Base-by-base conservation (phyloP, 768 basidiomycete species). In the Calocybe indica region DNA sequence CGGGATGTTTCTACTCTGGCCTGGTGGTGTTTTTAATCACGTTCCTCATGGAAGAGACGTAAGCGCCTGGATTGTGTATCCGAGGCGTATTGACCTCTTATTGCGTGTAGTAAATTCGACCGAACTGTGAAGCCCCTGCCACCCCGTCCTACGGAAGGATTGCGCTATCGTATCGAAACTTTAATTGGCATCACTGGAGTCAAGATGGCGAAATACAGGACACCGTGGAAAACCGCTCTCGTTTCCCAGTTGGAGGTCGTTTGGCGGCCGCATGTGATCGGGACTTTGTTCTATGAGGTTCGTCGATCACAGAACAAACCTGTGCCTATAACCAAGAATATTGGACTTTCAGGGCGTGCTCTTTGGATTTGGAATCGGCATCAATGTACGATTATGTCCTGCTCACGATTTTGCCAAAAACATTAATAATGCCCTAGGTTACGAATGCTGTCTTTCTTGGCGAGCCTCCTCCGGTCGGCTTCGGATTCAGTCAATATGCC, bases 31-130 rank as follows among this genome's bases (percentile, higher is more conserved):
- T 74, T 7, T 56, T 84, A 13, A 83, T 86, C 43, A 62, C 68
- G 2, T 67, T 85, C 47, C 79, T 85, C 54, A 71, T 74, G 64
- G 76, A 83, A 50, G 84, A 88, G 62, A 85, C 83, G 82, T 82
- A 58, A 43, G 75, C 57, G 15, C 30, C 6, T 14, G 8, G 22
- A 37, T 2, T 30, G 35, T 12, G 8, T 31, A 32, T 46, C 38
- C 38, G 10, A 43, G 29, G 40, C n/a, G 31, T 45, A 2, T 47
- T 38, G 28, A 11, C 39, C 7, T 51, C 37, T 48, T 30, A 34
- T 52, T 12, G 29, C n/a, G 9, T 37, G n/a, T 50, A 82, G 81
- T 0, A 71, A 82, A 66, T 85, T 79, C 56, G 82, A 85, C 57
- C 80, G 85, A 32, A 73, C 74, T 11, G 57, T 79, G 10, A 60